Evolutionary conservation across 1,284 basidiomycete species (phyloP), one percentile per base, ranked within the genome.

Genomic region (Macrocystidia cucumis): DNA sequence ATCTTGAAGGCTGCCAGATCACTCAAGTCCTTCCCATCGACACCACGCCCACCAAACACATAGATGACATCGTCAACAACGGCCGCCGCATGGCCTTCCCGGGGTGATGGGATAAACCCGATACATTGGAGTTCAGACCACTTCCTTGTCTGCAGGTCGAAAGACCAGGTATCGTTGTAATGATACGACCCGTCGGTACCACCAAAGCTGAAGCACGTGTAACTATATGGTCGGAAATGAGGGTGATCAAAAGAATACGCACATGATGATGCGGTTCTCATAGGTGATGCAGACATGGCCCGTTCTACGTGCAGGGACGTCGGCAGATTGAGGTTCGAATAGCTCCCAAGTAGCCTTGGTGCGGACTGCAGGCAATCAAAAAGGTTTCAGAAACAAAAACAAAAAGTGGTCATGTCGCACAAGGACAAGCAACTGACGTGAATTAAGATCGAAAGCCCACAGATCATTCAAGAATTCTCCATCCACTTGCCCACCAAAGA

Each of bases 121-220:
- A 98, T 98, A 60, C 96, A 98, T 26, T 86, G 82, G 38, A 99
- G 67, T 57, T 99, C 96, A 9, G 84, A 74, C 96, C 96, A 99
- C 32, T 63, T 74, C 39, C 76, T 74, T 0, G 90, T 86, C 20
- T 70, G 71, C 30, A 92, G 69, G 57, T 97, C 92, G 59, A 91
- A 98, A 17, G 83, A 74, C 96, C 96, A 99, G 4, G 95, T 98
- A 55, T 99, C 96, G 59, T 98, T 98, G 65, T 99, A 99, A 59
- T 98, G 96, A 61, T 91, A 98, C 55, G 89, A 84, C 17, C 93
- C 95, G 51, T 99, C 96, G 4, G 96, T 99, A 35, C 96, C 96
- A 31, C 96, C 96, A 50, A 99, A 98, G 38, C 91, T 91, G 41
- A 41, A 39, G 34, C 29, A 49, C 36, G 26, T 27, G 25, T 48